Evolutionary conservation across 2,329 filamentous ascomycete genomes (phyloP).

Genomic region (Fusarium compactum): DNA sequence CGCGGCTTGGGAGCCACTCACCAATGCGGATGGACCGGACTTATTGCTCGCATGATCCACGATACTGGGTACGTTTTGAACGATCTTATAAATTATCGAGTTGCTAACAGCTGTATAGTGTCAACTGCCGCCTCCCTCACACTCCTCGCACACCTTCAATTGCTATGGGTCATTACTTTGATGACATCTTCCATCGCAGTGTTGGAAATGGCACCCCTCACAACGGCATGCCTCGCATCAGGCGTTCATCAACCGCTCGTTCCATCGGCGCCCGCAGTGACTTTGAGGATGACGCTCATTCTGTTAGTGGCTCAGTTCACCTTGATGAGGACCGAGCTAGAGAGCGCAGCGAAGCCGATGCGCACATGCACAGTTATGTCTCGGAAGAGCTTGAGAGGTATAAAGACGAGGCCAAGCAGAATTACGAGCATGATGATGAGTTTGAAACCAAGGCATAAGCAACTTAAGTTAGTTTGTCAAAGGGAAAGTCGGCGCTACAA

Average conservation of each 20-base stretch:
- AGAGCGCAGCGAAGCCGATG: slow-evolving; percentile 68
- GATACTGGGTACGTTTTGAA: slow-evolving; percentile 83
- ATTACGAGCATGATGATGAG: slow-evolving; percentile 57
- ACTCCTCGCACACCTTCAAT: slow-evolving; percentile 89
- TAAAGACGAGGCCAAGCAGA: slow-evolving; percentile 52
- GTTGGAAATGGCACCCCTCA: slow-evolving; percentile 54
- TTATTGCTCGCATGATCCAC: slow-evolving; percentile 97
- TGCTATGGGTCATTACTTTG: slow-evolving; percentile 93
- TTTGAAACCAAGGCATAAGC: slow-evolving; percentile 57
- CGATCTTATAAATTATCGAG: not conserved
- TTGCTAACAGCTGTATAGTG: slow-evolving; percentile 65
- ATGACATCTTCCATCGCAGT: slow-evolving; percentile 78
- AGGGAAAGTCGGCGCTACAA: slow-evolving; percentile 11
- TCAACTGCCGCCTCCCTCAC: slow-evolving; percentile 91
- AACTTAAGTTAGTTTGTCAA: slow-evolving; percentile 10
- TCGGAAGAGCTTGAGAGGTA: slow-evolving; percentile 82
- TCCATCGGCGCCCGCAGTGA: slow-evolving; percentile 89
- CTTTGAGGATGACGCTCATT: slow-evolving; percentile 64
- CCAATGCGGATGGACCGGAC: slow-evolving; percentile 95
- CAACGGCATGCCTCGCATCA: slow-evolving; percentile 66
- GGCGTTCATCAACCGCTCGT: slow-evolving; percentile 83
- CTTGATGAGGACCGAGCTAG: slow-evolving; percentile 59
- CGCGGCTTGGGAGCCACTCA: slow-evolving; percentile 92
- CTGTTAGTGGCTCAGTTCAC: slow-evolving; percentile 50
- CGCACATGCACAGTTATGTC: slow-evolving; percentile 84